These are phyloP conservation scores for Hansenula lynferdii DNA, from an alignment of 1,139 yeast genomes.

Conservation along the genomic window DNA sequence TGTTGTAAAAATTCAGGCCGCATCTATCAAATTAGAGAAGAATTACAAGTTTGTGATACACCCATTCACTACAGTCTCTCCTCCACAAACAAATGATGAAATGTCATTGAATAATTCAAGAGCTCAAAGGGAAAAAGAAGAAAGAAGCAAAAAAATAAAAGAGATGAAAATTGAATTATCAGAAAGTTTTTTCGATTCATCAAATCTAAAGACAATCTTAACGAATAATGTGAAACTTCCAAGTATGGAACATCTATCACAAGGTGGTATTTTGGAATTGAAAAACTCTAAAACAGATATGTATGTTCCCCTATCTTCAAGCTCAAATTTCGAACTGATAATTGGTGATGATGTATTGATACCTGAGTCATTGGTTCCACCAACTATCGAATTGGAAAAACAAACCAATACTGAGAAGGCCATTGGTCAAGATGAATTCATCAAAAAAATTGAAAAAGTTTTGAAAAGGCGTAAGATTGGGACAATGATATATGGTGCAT, in stretches of 20 bases:
- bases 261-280: constrained; percentile 60
- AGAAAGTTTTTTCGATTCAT: constrained; percentile 11
- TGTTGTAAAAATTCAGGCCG: constrained; percentile 48
- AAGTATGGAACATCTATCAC: constrained; percentile 41
- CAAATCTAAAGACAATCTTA: constrained; percentile 29
- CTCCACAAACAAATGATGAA: constrained; percentile 18
- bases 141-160: constrained; percentile 16
- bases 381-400: constrained; percentile 6
- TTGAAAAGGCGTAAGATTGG: constrained; percentile 50
- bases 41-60: constrained; percentile 43
- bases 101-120: constrained; percentile 15
- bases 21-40: constrained; percentile 34
- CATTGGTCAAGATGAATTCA: constrained; percentile 52
- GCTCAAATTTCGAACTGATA: constrained; percentile 34
- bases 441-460: constrained; percentile 38
- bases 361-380: constrained; percentile 43
- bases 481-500: constrained; percentile 59
- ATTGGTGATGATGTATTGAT: constrained; percentile 52
- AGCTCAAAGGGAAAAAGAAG: constrained; percentile 18
- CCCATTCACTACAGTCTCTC: constrained; percentile 47
- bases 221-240: constrained; percentile 51
- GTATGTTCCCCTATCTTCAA: constrained; percentile 30
- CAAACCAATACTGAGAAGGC: constrained; percentile 24
- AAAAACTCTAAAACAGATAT: constrained; percentile 44
- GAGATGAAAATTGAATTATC: constrained; percentile 24